phyloP scores from a whole-genome alignment of 2,329 filamentous ascomycete genomes.

The Coleophoma cylindrospora region DNA sequence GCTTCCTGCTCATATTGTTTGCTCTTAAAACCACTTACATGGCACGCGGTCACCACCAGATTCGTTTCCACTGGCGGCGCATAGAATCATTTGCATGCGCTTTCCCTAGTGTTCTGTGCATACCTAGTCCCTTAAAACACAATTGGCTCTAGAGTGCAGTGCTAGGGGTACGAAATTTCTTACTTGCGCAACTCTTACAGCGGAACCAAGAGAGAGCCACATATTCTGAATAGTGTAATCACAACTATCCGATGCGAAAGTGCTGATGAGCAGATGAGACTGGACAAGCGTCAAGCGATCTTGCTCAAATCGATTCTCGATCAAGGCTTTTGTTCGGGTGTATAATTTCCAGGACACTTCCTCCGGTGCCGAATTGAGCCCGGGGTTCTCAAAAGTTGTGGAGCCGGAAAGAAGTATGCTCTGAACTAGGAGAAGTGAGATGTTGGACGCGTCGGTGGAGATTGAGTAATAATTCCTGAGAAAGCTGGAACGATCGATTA shows the following conservation, averaged over 20 bases:
- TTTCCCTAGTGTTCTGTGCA: neutral
- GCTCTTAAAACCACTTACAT: neutral
- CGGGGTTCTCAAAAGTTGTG: neutral
- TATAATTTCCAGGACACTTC: neutral
- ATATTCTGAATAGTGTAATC: neutral
- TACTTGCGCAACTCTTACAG: neutral
- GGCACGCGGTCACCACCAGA: neutral
- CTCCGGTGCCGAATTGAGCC: neutral
- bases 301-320: neutral
- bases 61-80: neutral
- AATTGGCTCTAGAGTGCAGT: neutral
- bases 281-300: neutral
- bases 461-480: neutral
- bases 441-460: neutral
- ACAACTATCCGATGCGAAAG: neutral
- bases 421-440: neutral
- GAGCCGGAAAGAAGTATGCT: neutral
- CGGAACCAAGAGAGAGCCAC: neutral
- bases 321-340: neutral
- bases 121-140: neutral
- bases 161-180: neutral
- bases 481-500: conserved; percentile 28
- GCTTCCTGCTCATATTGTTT: no score
- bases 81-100: neutral
- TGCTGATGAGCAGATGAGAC: neutral